phyloP scores from a whole-genome alignment of 2,329 filamentous ascomycete genomes.

The Penicillium sp. region DNA sequence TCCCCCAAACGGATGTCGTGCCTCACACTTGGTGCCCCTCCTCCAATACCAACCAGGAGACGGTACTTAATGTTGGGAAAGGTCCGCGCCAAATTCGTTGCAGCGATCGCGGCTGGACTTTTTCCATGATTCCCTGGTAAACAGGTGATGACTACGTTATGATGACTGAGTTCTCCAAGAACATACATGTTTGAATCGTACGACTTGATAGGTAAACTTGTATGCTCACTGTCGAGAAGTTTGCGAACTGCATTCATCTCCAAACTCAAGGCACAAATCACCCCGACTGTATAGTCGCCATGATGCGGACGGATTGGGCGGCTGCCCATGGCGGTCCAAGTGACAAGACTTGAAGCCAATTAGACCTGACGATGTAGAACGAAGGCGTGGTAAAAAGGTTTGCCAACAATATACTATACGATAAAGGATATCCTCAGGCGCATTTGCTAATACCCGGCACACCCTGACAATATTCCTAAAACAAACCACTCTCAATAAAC shows the following conservation, averaged over 20 bases:
- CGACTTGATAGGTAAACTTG: not conserved
- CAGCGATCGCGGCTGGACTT: not conserved
- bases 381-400: no score
- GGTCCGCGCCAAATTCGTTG: not conserved
- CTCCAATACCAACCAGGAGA: constrained; percentile 4
- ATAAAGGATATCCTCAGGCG: no score
- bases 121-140: constrained; percentile 6
- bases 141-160: constrained; percentile 10
- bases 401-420: no score
- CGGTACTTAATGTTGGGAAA: constrained; percentile 3
- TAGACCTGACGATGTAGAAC: no score
- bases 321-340: no score
- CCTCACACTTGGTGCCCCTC: constrained; percentile 1
- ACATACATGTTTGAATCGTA: constrained; percentile 2
- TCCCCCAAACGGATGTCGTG: constrained; percentile 18
- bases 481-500: no score
- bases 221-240: not conserved
- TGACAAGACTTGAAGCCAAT: no score
- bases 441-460: no score
- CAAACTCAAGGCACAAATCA: not conserved
- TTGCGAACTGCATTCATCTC: constrained; percentile 6
- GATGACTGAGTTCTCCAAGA: constrained; percentile 5
- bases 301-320: no score
- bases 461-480: no score
- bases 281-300: not conserved